Evolutionary conservation across 108 stramenopile genomes (phyloP).

Genomic region (Nitzschia sp.): DNA sequence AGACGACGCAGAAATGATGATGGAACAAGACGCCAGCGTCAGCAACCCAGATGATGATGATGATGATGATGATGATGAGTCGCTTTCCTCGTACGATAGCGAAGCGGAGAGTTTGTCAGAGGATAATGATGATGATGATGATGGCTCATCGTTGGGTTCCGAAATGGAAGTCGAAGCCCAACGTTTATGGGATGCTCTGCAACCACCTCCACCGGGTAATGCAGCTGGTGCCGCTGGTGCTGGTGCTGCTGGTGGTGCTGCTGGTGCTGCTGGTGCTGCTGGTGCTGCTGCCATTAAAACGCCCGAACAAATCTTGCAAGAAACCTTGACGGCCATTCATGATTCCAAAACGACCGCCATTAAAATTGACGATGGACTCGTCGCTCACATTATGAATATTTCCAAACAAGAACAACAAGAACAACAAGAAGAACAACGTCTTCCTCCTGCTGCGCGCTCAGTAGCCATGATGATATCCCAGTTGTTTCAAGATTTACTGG

Average conservation of each 20-base stretch:
- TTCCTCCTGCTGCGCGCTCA: too few species aligned
- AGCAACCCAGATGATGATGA: neutral
- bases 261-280: neutral
- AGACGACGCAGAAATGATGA: too few species aligned
- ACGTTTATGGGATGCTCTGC: constrained; percentile 1
- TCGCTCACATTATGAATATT: too few species aligned
- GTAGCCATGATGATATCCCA: too few species aligned
- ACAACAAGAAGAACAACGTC: too few species aligned
- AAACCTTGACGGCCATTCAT: neutral
- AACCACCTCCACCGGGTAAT: neutral
- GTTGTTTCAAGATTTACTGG: neutral
- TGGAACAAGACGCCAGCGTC: neutral
- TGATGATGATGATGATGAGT: neutral
- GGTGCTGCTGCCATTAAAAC: neutral
- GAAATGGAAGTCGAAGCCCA: constrained; percentile 6
- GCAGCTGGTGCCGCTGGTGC: neutral
- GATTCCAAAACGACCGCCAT: constrained; percentile 1
- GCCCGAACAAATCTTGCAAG: constrained; percentile 1
- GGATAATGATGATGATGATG: constrained; percentile 9
- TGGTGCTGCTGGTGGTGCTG: neutral
- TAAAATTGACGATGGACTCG: neutral
- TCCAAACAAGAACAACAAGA: too few species aligned
- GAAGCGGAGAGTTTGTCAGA: neutral
- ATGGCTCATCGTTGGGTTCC: constrained; percentile 3
- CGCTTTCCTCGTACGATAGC: neutral